Conservation (phyloP, 2,329 filamentous ascomycete genomes). For the Venturia oleaginea region DNA sequence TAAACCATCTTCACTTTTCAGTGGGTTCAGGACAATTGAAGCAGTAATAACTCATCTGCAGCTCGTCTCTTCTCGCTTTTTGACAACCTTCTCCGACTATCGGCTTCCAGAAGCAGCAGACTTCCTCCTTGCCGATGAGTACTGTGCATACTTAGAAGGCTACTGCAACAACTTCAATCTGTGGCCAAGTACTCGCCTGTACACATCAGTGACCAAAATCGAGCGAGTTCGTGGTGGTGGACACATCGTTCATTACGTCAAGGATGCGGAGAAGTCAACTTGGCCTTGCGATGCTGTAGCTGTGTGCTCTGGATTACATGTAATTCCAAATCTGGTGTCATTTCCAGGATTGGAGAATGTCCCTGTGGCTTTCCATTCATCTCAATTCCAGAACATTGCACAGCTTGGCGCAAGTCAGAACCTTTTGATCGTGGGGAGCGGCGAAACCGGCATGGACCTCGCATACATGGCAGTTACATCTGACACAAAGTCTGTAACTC, state of each 20-base stretch:
- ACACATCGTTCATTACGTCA: constrained; percentile 9
- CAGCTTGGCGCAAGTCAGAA: constrained; percentile 34
- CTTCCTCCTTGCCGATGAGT: constrained; percentile 34
- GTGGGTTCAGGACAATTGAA: not conserved
- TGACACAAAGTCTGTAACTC: constrained; percentile 32
- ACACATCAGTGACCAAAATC: constrained; percentile 22
- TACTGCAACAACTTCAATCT: constrained; percentile 35
- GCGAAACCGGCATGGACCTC: constrained; percentile 41
- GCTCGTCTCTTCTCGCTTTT: constrained; percentile 11
- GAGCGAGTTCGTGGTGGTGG: constrained; percentile 6
- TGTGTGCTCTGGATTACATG: constrained; percentile 38
- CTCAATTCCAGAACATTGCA: constrained; percentile 32
- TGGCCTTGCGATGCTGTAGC: constrained; percentile 38
- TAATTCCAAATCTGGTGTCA: constrained; percentile 31
- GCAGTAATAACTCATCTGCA: not conserved
- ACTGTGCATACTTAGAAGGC: constrained; percentile 35
- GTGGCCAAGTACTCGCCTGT: constrained; percentile 29
- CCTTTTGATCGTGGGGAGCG: constrained; percentile 36
- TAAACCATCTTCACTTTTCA: not conserved
- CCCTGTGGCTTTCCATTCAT: constrained; percentile 35
- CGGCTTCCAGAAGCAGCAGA: constrained; percentile 21
- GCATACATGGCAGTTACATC: constrained; percentile 38
- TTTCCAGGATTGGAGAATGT: constrained; percentile 33
- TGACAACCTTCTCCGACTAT: constrained; percentile 14
- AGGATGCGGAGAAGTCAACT: constrained; percentile 5